Evolutionary conservation across 495 filamentous ascomycete genomes (phyloP).

Genomic region (Penicillium maclennaniae): DNA sequence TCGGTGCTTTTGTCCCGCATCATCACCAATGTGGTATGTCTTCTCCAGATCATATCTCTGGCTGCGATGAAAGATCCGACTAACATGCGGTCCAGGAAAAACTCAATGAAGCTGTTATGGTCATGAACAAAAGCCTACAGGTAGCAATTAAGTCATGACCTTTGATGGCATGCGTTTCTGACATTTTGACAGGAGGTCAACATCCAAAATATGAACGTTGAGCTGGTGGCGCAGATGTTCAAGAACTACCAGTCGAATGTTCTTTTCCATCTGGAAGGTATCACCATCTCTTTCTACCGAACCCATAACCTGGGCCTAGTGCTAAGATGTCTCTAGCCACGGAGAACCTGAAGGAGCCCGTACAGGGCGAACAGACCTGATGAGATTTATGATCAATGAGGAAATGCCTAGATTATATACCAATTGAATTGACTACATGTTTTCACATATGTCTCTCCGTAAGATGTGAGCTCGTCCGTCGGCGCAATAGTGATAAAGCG

Average conservation of each 20-base stretch:
- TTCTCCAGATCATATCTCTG: not conserved
- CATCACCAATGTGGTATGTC: slow-evolving; percentile 88
- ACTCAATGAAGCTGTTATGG: slow-evolving; percentile 89
- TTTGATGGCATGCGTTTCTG: not conserved
- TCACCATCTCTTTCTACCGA: not conserved
- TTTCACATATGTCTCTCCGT: not conserved
- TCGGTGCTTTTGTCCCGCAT: slow-evolving; percentile 87
- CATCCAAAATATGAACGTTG: slow-evolving; percentile 96
- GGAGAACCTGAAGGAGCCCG: slow-evolving; percentile 77
- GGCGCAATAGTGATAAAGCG: not conserved
- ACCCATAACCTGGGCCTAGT: not conserved
- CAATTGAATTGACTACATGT: not conserved
- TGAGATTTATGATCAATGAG: slow-evolving; percentile 13
- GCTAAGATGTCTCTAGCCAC: slow-evolving; percentile 54
- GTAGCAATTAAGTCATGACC: slow-evolving; percentile 38
- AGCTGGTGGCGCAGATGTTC: slow-evolving; percentile 98
- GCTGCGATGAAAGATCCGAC: not conserved
- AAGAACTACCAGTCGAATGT: slow-evolving; percentile 99
- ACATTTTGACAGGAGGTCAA: slow-evolving; percentile 74
- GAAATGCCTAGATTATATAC: slow-evolving; percentile 4
- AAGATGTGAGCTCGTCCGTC: not conserved
- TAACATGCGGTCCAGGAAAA: slow-evolving; percentile 66
- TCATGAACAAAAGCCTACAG: slow-evolving; percentile 87
- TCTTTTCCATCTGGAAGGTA: slow-evolving; percentile 95
- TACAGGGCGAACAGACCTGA: slow-evolving; percentile 11